Conservation (phyloP, 192 early-diverging fungal species). For the Dissophora ornata region DNA sequence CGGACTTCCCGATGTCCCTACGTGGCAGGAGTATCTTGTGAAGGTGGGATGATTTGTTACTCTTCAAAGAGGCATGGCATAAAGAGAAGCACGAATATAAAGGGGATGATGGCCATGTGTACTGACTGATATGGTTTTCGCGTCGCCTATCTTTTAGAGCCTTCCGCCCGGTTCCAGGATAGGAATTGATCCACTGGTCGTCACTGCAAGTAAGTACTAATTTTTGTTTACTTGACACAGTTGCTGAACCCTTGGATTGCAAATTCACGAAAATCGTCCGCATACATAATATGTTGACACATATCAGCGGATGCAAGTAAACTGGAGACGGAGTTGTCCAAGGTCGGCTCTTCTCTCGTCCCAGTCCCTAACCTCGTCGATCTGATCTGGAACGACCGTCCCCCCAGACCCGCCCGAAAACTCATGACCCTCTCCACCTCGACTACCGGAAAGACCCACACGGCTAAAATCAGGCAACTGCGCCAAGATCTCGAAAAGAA, state of each 20-base stretch:
- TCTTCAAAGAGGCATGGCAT: no score
- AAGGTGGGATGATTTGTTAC: no score
- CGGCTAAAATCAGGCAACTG: conserved; percentile 78
- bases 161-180: conserved; percentile 78
- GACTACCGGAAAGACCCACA: conserved; percentile 40
- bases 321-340: conserved; percentile 66
- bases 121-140: no score
- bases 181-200: conserved; percentile 89
- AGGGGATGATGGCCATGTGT: no score
- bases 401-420: conserved; percentile 66
- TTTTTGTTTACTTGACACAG: no score
- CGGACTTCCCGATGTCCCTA: conserved; percentile 86
- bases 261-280: no score
- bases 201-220: conserved; percentile 70
- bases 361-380: conserved; percentile 88
- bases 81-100: no score
- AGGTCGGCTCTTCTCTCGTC: conserved; percentile 71
- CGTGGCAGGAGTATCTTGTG: conserved; percentile 88
- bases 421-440: conserved; percentile 25
- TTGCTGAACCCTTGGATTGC: no score
- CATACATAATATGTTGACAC: neutral
- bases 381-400: conserved; percentile 81
- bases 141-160: conserved; percentile 56
- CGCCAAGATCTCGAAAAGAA: conserved; percentile 72
- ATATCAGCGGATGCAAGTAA: conserved; percentile 60